Conservation (phyloP, 441 rosid genomes). For the Macaranga tanarius region DNA sequence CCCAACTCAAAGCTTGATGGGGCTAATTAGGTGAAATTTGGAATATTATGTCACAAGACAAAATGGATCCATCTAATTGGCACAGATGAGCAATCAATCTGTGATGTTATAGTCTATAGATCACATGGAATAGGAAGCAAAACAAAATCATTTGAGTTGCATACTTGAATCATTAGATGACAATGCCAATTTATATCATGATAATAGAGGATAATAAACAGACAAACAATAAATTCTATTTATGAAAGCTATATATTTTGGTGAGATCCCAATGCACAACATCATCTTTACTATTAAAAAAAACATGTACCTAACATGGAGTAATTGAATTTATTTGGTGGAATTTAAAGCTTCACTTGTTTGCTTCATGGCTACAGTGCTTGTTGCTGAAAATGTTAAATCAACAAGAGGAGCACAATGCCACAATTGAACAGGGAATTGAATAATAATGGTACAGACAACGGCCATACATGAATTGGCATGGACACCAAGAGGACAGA, state of each 20-base stretch:
- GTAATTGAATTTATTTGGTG: neutral
- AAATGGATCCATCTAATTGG: neutral
- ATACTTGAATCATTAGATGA: too few species aligned
- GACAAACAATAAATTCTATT: neutral
- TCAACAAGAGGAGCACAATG: neutral
- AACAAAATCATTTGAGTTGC: too few species aligned
- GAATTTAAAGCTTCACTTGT: neutral
- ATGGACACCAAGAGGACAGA: too few species aligned
- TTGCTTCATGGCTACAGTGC: neutral
- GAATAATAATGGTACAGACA: neutral
- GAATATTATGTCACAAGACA: neutral
- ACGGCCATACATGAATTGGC: too few species aligned
- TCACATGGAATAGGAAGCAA: too few species aligned
- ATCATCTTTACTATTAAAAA: too few species aligned
- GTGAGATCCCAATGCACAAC: neutral
- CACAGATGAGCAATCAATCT: too few species aligned
- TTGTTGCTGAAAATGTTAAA: neutral
- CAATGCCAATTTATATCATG: too few species aligned
- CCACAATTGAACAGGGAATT: neutral
- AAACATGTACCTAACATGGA: neutral
- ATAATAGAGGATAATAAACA: too few species aligned
- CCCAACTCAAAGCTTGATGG: neutral
- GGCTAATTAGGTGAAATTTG: neutral
- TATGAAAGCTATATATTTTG: neutral
- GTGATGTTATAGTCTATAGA: neutral